Evolutionary conservation across 2,329 filamentous ascomycete genomes (phyloP).

Genomic region (Geosmithia morbida): DNA sequence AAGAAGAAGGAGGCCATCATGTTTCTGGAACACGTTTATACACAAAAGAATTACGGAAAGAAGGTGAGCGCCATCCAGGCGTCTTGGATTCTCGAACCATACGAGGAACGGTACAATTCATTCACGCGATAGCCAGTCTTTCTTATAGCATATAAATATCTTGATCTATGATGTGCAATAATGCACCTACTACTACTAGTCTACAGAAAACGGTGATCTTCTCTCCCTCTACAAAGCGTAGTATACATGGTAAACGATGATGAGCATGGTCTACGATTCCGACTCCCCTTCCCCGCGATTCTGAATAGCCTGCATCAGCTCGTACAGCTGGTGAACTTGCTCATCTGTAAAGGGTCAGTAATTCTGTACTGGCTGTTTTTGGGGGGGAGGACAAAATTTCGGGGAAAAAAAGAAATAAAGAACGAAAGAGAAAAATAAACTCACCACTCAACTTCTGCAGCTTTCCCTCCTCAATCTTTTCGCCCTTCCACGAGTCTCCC

Average conservation of each 20-base stretch:
- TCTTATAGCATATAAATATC: too few species aligned
- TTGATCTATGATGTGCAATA: not conserved
- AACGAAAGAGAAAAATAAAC: conserved; percentile 14
- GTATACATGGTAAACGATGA: not conserved
- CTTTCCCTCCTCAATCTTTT: conserved; percentile 70
- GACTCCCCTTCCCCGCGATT: conserved; percentile 16
- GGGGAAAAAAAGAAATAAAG: too few species aligned
- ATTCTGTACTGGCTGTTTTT: too few species aligned
- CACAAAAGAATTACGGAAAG: conserved; percentile 51
- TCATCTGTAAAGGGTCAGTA: conserved; percentile 45
- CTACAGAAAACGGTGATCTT: not conserved
- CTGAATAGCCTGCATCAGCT: conserved; percentile 74
- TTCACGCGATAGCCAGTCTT: too few species aligned
- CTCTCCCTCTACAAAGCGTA: not conserved
- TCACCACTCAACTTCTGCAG: conserved; percentile 88
- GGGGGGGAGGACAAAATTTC: too few species aligned
- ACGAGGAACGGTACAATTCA: conserved; percentile 15
- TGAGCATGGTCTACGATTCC: conserved; percentile 4
- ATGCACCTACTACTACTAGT: too few species aligned
- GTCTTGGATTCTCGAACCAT: conserved; percentile 40
- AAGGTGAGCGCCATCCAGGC: conserved; percentile 49
- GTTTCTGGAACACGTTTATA: conserved; percentile 54
- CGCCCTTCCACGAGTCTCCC: conserved; percentile 71
- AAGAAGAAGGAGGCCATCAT: conserved; percentile 52
- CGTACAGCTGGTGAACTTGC: conserved; percentile 85